These are phyloP conservation scores for Candida ipomoeae DNA, from an alignment of 805 yeast species.

Conservation along the genomic window DNA sequence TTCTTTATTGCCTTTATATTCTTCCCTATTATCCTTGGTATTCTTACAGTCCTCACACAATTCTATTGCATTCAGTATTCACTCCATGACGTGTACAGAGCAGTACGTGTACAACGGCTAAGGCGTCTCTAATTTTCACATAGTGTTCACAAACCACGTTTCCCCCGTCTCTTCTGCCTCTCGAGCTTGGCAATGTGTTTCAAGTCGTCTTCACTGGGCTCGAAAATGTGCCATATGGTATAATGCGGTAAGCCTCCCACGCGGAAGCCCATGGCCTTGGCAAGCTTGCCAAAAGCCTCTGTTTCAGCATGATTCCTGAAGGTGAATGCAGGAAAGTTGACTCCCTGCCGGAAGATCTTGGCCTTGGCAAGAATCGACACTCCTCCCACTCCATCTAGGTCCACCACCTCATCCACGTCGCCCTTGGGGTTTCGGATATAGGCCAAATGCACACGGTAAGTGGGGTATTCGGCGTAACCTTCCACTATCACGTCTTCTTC, in stretches of 20 bases:
- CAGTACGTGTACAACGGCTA: too few relatives aligned
- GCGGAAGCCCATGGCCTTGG: slow-evolving; percentile 68
- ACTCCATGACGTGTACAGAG: background rate
- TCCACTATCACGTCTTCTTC: slow-evolving; percentile 88
- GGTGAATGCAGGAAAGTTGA: slow-evolving; percentile 81
- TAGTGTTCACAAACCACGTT: slow-evolving; percentile 3
- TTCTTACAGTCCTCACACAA: background rate
- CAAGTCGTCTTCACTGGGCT: slow-evolving; percentile 82
- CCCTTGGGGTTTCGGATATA: slow-evolving; percentile 63
- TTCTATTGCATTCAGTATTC: background rate
- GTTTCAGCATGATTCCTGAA: slow-evolving; percentile 85
- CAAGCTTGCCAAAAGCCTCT: slow-evolving; percentile 82
- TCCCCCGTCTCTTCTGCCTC: slow-evolving; percentile 53
- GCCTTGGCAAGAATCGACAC: slow-evolving; percentile 78
- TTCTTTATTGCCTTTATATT: too few relatives aligned
- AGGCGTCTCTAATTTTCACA: background rate
- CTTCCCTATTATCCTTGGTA: too few relatives aligned
- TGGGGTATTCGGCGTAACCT: slow-evolving; percentile 83
- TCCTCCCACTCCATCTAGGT: slow-evolving; percentile 84
- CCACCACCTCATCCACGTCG: slow-evolving; percentile 57
- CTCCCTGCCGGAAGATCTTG: slow-evolving; percentile 68
- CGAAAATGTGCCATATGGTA: slow-evolving; percentile 86
- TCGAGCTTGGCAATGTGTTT: slow-evolving; percentile 65
- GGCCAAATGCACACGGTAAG: slow-evolving; percentile 80
- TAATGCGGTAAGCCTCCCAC: slow-evolving; percentile 91